Conservation (phyloP, 495 filamentous ascomycete genomes). For the Penicillium silybi region DNA sequence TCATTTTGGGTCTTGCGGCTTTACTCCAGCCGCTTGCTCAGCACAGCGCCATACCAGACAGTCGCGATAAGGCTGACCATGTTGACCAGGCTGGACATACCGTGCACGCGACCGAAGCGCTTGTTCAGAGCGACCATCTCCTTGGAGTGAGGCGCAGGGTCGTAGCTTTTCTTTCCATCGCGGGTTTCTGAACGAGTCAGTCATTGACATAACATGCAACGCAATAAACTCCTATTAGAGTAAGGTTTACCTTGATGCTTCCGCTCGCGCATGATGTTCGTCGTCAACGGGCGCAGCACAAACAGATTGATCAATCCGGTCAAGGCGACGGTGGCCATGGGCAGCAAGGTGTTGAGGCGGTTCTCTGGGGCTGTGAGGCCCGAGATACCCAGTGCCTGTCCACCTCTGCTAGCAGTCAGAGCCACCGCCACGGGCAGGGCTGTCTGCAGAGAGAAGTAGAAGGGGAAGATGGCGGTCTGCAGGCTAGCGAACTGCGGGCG, state of each 20-base stretch:
- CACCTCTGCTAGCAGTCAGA: conserved; percentile 69
- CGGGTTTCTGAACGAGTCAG: conserved; percentile 51
- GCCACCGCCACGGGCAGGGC: conserved; percentile 66
- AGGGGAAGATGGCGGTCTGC: conserved; percentile 74
- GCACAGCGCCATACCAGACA: conserved; percentile 66
- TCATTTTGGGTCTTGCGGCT: background rate
- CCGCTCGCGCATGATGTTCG: conserved; percentile 65
- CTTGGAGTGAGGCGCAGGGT: conserved; percentile 66
- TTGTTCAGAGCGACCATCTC: conserved; percentile 82
- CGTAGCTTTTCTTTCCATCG: conserved; percentile 81
- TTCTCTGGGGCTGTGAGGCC: conserved; percentile 56
- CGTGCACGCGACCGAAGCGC: conserved; percentile 74
- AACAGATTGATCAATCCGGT: conserved; percentile 63
- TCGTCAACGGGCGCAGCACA: conserved; percentile 68
- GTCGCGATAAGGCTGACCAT: conserved; percentile 62
- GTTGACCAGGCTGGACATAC: conserved; percentile 71
- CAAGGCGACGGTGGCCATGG: conserved; percentile 60
- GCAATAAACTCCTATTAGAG: background rate
- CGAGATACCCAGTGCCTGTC: conserved; percentile 38
- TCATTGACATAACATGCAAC: background rate
- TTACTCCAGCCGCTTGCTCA: conserved; percentile 55
- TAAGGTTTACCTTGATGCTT: conserved; percentile 63
- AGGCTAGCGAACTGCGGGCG: conserved; percentile 76
- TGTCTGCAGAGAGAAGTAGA: conserved; percentile 82
- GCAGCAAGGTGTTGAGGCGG: conserved; percentile 56